Percentiles rank a stretch among this genome's conserved stretches.
Evolutionary conservation across 345 rosid species (phyloP).

Genomic region (Bretschneidera sinensis): DNA sequence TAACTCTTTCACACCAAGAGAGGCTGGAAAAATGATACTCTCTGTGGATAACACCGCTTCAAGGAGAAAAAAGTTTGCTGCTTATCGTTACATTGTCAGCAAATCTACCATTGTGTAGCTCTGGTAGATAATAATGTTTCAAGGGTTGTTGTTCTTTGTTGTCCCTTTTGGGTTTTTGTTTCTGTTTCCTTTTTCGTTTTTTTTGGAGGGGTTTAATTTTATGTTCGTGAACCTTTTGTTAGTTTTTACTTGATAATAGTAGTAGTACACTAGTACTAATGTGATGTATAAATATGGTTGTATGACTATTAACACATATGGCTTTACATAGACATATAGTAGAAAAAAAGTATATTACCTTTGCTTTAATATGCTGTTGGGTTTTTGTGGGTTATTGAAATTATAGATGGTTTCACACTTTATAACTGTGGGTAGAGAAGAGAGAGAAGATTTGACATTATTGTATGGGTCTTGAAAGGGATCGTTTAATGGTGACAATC

Average conservation of each 20-base stretch:
- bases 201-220: background rate
- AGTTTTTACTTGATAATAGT: constrained; percentile 5
- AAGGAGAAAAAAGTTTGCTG: constrained; percentile 80
- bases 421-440: too few relatives aligned
- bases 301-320: background rate
- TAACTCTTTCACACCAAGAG: constrained; percentile 66
- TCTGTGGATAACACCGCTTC: constrained; percentile 86
- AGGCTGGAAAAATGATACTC: constrained; percentile 81
- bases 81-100: constrained; percentile 82
- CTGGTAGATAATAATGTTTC: constrained; percentile 11
- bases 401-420: too few relatives aligned
- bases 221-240: constrained; percentile 18
- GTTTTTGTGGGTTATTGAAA: too few relatives aligned
- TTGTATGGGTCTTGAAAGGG: too few relatives aligned
- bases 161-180: background rate
- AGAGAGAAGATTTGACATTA: too few relatives aligned
- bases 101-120: constrained; percentile 41
- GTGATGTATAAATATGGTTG: constrained; percentile 21
- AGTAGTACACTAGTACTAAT: too few relatives aligned
- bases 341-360: background rate
- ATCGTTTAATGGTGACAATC: too few relatives aligned
- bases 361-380: too few relatives aligned
- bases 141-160: too few relatives aligned
- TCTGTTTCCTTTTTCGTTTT: background rate
- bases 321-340: background rate